Evolutionary conservation across 176 grass and related monocot species (phyloP), one percentile per base, ranked within the genome.

Genomic region (Puya raimondii): DNA sequence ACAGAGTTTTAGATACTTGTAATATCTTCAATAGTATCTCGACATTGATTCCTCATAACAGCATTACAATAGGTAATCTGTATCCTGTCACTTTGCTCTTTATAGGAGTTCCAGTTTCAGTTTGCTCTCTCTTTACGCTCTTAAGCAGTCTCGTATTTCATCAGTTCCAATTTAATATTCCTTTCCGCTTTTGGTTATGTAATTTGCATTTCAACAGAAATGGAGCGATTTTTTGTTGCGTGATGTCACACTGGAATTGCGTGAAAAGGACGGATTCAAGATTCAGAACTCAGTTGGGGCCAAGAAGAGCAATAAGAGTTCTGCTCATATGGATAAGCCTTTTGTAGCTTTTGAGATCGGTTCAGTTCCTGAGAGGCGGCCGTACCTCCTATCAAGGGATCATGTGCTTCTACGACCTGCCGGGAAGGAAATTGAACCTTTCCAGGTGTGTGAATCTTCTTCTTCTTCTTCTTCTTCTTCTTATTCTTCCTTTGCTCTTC

Each of bases 311-410:
- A 78, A 66, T 13, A 48, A 54, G 9, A 71, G 48, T 8, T 7
- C 4, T 7, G 27, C 0, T 21, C 12, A 70, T 47, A 21, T 14
- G 29, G 49, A 53, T 4, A 13, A 70, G 63, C 21, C 14, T 9
- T 78, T 72, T 49, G 75, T 78, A 47, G 64, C 51, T 33, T 83
- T 83, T 53, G 47, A 83, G 75, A 73, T 83, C 11, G 53, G 73
- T 0, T 51, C 70, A 3, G 23, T 78, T 72, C 69, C 63, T 23
- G 74, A 74, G 22, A 68, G 17, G 72, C 70, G 69, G 52, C 74
- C 81, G 5, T 78, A 59, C 59, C 75, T 83, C 67, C 70, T 78
- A 65, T 83, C 81, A n/a, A 72, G 81, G 72, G 81, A 78, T 63
- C 61, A 64, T 78, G 75, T 83, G 50, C 22, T 61, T 64, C 16